Evolutionary conservation across 495 filamentous ascomycete genomes (phyloP).

Genomic region (Aspergillus olivimuriae): DNA sequence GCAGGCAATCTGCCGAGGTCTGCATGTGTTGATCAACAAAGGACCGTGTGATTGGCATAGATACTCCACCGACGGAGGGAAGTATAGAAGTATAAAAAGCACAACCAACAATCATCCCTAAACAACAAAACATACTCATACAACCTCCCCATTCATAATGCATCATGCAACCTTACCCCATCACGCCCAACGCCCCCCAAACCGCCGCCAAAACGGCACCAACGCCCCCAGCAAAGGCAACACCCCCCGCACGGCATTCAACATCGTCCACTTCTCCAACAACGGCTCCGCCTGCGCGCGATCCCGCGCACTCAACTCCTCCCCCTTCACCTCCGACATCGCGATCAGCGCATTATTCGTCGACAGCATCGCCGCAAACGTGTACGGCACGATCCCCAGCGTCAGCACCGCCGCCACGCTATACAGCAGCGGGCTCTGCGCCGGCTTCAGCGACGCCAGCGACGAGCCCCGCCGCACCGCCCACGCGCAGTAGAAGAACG

Average conservation of each 20-base stretch:
- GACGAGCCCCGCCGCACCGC: constrained; percentile 17
- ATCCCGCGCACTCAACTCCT: constrained; percentile 12
- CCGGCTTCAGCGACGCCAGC: constrained; percentile 18
- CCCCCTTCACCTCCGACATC: constrained; percentile 7
- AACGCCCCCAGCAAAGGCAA: constrained; percentile 30
- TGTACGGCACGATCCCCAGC: constrained; percentile 33
- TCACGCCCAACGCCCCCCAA: constrained; percentile 4
- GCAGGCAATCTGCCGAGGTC: too few species aligned
- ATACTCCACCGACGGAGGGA: too few species aligned
- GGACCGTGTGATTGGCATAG: too few species aligned
- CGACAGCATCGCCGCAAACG: constrained; percentile 17
- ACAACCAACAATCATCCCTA: too few species aligned
- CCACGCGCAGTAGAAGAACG: constrained; percentile 37
- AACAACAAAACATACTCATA: neutral
- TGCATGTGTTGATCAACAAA: too few species aligned
- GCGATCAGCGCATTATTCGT: constrained; percentile 23
- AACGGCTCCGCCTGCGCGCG: constrained; percentile 21
- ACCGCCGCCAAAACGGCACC: constrained; percentile 8
- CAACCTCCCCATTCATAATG: too few species aligned
- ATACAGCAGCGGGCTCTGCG: constrained; percentile 17
- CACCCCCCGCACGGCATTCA: constrained; percentile 30
- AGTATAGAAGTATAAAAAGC: too few species aligned
- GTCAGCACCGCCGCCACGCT: constrained; percentile 25
- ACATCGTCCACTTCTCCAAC: constrained; percentile 26
- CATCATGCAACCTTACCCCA: too few species aligned